Conservation (phyloP, 2,329 filamentous ascomycete species). For the Colletotrichum destructivum region DNA sequence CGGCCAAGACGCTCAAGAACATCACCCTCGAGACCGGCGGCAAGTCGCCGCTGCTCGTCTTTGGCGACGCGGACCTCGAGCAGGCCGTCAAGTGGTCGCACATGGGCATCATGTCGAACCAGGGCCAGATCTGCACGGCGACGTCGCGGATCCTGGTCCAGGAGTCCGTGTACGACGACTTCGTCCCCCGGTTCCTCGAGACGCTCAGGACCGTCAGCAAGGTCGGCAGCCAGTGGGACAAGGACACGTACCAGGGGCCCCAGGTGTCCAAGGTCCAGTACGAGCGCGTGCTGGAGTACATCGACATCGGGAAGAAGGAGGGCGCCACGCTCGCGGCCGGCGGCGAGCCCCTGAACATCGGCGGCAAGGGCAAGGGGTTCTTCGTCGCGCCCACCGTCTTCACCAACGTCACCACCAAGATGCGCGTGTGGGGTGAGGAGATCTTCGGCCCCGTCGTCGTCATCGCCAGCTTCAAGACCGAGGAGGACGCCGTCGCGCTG, state of each 20-base stretch:
- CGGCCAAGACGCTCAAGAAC: conserved; percentile 75
- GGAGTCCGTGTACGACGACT: conserved; percentile 72
- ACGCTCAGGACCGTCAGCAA: conserved; percentile 70
- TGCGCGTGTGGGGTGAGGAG: conserved; percentile 63
- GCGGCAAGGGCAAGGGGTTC: conserved; percentile 57
- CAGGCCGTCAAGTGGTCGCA: conserved; percentile 75
- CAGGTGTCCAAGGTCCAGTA: conserved; percentile 81
- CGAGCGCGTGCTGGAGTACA: conserved; percentile 78
- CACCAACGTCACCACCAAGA: conserved; percentile 57
- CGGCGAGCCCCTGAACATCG: conserved; percentile 60
- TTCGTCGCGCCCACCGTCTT: conserved; percentile 64
- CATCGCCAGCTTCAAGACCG: conserved; percentile 58
- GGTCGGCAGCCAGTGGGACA: conserved; percentile 79
- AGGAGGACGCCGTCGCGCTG: conserved; percentile 59
- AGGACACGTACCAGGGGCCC: conserved; percentile 81
- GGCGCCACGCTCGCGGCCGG: conserved; percentile 77
- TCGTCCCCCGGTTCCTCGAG: conserved; percentile 73
- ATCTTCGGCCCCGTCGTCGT: conserved; percentile 63
- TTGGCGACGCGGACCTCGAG: conserved; percentile 76
- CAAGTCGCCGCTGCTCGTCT: conserved; percentile 76
- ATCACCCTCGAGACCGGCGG: conserved; percentile 78
- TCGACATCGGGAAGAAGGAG: conserved; percentile 78
- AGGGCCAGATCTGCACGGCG: conserved; percentile 77
- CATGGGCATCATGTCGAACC: conserved; percentile 70
- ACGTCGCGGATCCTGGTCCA: conserved; percentile 78